Evolutionary conservation across 2,329 filamentous ascomycete genomes (phyloP).

Genomic region (Annulohypoxylon truncatum): DNA sequence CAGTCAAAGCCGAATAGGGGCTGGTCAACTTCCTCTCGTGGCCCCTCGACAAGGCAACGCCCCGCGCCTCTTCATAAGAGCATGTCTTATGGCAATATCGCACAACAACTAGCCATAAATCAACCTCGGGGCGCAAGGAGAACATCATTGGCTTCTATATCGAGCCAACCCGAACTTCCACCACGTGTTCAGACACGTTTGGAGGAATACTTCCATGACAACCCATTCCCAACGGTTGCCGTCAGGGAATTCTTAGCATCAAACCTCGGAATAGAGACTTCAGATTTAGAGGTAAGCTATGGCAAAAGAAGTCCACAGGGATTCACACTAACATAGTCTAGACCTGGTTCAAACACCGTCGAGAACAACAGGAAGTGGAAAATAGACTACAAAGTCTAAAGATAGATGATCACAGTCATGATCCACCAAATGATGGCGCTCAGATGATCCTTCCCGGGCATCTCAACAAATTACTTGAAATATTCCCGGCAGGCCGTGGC

Average conservation of each 20-base stretch:
- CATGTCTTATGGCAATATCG: constrained; percentile 48
- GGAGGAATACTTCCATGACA: constrained; percentile 64
- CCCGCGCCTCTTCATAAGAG: constrained; percentile 39
- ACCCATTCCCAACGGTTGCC: constrained; percentile 61
- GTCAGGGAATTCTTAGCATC: constrained; percentile 66
- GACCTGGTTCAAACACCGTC: constrained; percentile 66
- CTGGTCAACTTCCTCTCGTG: constrained; percentile 7
- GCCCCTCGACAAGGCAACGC: constrained; percentile 28
- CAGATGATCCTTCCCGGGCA: constrained; percentile 65
- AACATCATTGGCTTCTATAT: constrained; percentile 53
- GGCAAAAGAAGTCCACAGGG: background rate
- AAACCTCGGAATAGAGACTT: constrained; percentile 63
- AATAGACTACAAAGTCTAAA: constrained; percentile 59
- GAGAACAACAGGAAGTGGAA: constrained; percentile 60
- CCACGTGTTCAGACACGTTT: constrained; percentile 62
- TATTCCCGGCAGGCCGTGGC: constrained; percentile 59
- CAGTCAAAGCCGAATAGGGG: constrained; percentile 6
- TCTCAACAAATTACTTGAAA: constrained; percentile 62
- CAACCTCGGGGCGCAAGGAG: constrained; percentile 57
- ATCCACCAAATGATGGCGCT: constrained; percentile 49
- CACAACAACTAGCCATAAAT: constrained; percentile 59
- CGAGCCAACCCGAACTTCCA: constrained; percentile 60
- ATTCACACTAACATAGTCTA: constrained; percentile 41
- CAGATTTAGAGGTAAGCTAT: constrained; percentile 60
- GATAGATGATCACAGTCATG: constrained; percentile 52